These are phyloP conservation scores for Komagataella mondaviorum DNA, from an alignment of 805 yeast species.

Conservation along the genomic window DNA sequence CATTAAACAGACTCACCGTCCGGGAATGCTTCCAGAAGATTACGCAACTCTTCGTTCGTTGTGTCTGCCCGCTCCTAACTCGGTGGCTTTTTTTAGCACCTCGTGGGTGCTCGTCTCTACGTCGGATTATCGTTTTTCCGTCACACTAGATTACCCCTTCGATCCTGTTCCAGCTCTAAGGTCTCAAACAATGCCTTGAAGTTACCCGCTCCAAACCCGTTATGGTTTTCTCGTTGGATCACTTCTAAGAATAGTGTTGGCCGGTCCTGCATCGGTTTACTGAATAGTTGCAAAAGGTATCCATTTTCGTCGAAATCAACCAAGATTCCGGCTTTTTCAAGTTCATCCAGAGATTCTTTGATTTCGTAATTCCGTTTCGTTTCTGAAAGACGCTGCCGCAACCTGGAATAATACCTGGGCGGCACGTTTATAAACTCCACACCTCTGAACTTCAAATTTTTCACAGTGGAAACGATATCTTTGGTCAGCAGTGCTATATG, in stretches of 20 bases:
- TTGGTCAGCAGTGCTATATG: conserved; percentile 62
- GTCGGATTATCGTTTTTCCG: not conserved
- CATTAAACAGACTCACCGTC: not conserved
- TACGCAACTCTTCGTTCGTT: not conserved
- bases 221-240: conserved; percentile 66
- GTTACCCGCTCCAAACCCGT: conserved; percentile 86
- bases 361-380: conserved; percentile 25
- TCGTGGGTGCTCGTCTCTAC: not conserved
- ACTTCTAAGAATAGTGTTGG: conserved; percentile 78
- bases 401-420: conserved; percentile 36
- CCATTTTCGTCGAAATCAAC: conserved; percentile 70
- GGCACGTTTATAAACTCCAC: conserved; percentile 57
- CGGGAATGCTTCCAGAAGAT: not conserved
- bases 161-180: conserved; percentile 62
- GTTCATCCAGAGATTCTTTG: conserved; percentile 34
- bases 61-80: not conserved
- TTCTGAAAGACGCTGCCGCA: conserved; percentile 31
- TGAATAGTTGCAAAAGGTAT: conserved; percentile 70
- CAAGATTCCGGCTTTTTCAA: conserved; percentile 43
- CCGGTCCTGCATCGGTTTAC: conserved; percentile 61
- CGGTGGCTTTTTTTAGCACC: not conserved
- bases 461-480: conserved; percentile 45
- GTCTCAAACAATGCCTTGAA: conserved; percentile 73
- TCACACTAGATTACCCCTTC: conserved; percentile 45
- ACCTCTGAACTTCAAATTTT: conserved; percentile 43